phyloP scores from a whole-genome alignment of 768 basidiomycete genomes.

The Trametes meyenii region DNA sequence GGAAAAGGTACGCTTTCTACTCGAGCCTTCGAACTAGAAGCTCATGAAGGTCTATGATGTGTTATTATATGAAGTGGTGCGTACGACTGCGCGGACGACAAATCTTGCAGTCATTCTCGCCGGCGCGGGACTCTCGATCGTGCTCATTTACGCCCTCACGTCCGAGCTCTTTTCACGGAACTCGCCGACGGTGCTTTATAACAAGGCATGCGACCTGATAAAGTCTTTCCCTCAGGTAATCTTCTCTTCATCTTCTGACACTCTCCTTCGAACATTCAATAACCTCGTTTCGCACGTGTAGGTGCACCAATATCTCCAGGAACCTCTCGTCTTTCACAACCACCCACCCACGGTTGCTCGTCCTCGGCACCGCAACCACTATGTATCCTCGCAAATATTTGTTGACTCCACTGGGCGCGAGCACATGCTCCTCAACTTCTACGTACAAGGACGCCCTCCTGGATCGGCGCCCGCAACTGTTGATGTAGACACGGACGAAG shows the following conservation, averaged over 20 bases:
- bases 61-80: conserved; percentile 44
- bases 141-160: conserved; percentile 77
- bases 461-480: conserved; percentile 32
- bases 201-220: conserved; percentile 55
- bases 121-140: conserved; percentile 78
- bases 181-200: conserved; percentile 82
- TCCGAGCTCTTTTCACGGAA: conserved; percentile 89
- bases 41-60: background rate
- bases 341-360: conserved; percentile 75
- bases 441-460: conserved; percentile 63
- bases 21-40: background rate
- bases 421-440: conserved; percentile 86
- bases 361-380: conserved; percentile 81
- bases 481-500: conserved; percentile 36
- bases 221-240: conserved; percentile 49
- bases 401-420: conserved; percentile 75
- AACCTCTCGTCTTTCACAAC: conserved; percentile 76
- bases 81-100: conserved; percentile 53
- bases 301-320: conserved; percentile 71
- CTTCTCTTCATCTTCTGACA: background rate
- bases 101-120: conserved; percentile 61
- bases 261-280: background rate
- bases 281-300: conserved; percentile 30
- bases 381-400: conserved; percentile 77
- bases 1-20: conserved; percentile 67